Conservation (phyloP, 1,284 basidiomycete species). For the Pseudozyma flocculosa region DNA sequence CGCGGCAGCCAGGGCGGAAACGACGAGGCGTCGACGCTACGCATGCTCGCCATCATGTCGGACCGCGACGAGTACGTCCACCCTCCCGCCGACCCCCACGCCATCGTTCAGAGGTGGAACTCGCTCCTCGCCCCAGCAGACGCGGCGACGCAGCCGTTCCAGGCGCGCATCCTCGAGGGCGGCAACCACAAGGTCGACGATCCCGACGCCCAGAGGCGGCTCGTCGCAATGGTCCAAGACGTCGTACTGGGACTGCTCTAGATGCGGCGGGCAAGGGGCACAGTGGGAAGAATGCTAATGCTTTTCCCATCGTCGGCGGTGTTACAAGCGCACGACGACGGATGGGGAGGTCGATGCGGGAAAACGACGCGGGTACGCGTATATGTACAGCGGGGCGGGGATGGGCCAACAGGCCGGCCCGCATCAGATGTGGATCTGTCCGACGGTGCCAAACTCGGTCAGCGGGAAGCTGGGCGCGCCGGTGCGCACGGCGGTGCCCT, state of each 20-base stretch:
- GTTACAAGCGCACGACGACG: too few species aligned
- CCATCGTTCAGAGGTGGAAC: constrained; percentile 29
- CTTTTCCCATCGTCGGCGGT: too few species aligned
- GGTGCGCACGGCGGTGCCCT: constrained; percentile 12
- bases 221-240: constrained; percentile 21
- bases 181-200: constrained; percentile 48
- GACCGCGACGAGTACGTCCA: constrained; percentile 43
- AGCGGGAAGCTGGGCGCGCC: constrained; percentile 30
- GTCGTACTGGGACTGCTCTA: constrained; percentile 12
- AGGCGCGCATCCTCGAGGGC: constrained; percentile 11
- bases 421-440: too few species aligned
- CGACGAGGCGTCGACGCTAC: constrained; percentile 6
- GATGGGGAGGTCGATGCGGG: too few species aligned
- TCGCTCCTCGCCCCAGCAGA: constrained; percentile 10
- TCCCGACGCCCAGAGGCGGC: constrained; percentile 16
- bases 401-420: too few species aligned
- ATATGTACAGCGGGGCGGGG: too few species aligned
- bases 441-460: constrained; percentile 23
- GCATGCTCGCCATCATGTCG: constrained; percentile 43
- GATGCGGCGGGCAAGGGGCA: too few species aligned
- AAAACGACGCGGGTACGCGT: too few species aligned
- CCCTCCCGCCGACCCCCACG: constrained; percentile 9
- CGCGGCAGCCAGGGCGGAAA: not conserved
- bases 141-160: too few species aligned
- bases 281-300: too few species aligned